A percentile compares a stretch with the other conserved stretches of the same genome.
phyloP scores from a whole-genome alignment of 2,329 filamentous ascomycete genomes.

The Pyrenophora graminea region DNA sequence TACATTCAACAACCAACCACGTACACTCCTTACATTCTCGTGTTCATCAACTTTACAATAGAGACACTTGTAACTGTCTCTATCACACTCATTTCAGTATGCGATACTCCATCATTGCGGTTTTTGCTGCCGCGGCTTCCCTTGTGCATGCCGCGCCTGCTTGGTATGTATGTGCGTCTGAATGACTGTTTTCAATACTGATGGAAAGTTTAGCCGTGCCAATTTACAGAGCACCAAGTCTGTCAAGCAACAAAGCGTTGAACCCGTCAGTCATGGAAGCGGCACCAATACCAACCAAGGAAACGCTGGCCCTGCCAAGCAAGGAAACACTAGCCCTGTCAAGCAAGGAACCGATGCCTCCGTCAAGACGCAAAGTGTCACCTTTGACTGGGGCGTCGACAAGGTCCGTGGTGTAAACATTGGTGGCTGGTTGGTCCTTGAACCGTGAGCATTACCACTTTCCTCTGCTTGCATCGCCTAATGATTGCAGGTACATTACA shows the following conservation, averaged over 20 bases:
- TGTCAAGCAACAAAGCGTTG: constrained; percentile 19
- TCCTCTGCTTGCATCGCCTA: constrained; percentile 1
- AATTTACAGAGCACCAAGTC: too few species aligned
- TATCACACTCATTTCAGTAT: constrained; percentile 7
- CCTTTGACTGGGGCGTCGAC: constrained; percentile 49
- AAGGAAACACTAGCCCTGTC: too few species aligned
- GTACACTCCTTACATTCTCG: too few species aligned
- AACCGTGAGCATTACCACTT: constrained; percentile 24
- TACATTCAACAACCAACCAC: too few species aligned
- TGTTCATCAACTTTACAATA: too few species aligned
- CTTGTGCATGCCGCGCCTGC: constrained; percentile 21
- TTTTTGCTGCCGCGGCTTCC: constrained; percentile 13
- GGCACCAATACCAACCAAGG: too few species aligned
- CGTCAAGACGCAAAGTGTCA: constrained; percentile 20
- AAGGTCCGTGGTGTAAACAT: constrained; percentile 47
- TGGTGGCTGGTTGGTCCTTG: constrained; percentile 43
- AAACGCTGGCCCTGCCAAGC: too few species aligned
- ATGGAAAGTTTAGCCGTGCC: not conserved
- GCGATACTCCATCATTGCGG: constrained; percentile 14
- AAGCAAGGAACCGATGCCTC: too few species aligned
- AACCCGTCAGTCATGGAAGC: not conserved
- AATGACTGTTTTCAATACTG: not conserved
- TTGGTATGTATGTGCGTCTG: constrained; percentile 12
- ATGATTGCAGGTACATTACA: constrained; percentile 54
- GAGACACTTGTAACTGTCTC: too few species aligned